phyloP scores from a whole-genome alignment of 495 filamentous ascomycete species.

The Jackrogersella minutella region DNA sequence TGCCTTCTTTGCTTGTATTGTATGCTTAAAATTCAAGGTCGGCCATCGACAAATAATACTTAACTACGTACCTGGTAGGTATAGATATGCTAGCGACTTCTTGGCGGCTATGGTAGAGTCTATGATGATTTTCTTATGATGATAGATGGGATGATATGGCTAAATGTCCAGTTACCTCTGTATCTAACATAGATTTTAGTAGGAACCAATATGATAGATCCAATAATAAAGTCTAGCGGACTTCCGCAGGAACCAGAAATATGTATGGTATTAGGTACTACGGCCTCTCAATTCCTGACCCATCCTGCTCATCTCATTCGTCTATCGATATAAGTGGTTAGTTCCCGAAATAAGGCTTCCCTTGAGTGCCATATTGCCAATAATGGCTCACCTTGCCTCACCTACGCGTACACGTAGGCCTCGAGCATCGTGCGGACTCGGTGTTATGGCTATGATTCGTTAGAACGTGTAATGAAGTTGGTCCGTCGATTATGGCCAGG shows the following conservation, averaged over 20 bases:
- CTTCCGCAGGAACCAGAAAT: not conserved
- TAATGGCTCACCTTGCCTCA: constrained; percentile 9
- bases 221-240: not conserved
- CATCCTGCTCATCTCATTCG: not conserved
- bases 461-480: not conserved
- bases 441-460: not conserved
- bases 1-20: not conserved
- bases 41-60: too few species aligned
- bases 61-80: too few species aligned
- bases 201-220: not conserved
- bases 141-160: not conserved
- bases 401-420: not conserved
- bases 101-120: not conserved
- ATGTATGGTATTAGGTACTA: not conserved
- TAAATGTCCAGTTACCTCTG: not conserved
- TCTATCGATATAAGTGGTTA: not conserved
- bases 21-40: too few species aligned
- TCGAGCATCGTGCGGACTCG: not conserved
- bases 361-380: not conserved
- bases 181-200: not conserved
- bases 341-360: not conserved
- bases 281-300: not conserved
- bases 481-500: constrained; percentile 6
- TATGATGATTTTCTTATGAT: not conserved
- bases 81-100: not conserved